Percentiles rank a stretch among this genome's conserved stretches.
These are phyloP conservation scores for Leptomonas seymouri DNA, from an alignment of 208 protist genomes.

Conservation along the genomic window DNA sequence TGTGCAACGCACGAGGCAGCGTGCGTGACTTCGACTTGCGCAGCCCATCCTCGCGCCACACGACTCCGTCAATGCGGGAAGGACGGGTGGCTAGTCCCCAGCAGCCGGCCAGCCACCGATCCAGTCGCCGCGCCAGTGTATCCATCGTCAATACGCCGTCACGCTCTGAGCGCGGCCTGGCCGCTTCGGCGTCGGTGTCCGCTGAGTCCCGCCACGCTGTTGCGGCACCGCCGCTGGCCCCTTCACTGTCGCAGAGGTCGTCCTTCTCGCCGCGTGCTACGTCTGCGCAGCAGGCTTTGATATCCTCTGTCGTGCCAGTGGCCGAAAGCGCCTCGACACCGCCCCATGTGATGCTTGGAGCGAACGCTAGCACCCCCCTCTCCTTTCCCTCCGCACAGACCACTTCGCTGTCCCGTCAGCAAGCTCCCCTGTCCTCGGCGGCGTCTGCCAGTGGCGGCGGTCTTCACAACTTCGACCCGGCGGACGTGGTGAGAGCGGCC, in stretches of 20 bases:
- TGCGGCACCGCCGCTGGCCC: constrained; percentile 26
- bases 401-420: constrained; percentile 4
- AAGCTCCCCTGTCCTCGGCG: neutral
- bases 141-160: constrained; percentile 16
- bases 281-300: neutral
- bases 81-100: neutral
- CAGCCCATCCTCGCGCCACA: constrained; percentile 24
- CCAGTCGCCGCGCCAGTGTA: neutral
- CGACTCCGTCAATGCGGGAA: constrained; percentile 14
- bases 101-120: neutral
- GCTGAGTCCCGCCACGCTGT: neutral
- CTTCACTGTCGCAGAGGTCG: constrained; percentile 6
- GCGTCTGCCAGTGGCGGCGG: neutral
- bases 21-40: constrained; percentile 35
- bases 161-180: neutral
- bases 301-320: neutral
- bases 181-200: neutral
- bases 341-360: constrained; percentile 20
- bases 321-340: constrained; percentile 7
- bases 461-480: constrained; percentile 17
- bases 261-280: neutral
- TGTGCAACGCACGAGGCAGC: constrained; percentile 27
- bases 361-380: constrained; percentile 10
- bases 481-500: constrained; percentile 49
- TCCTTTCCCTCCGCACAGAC: constrained; percentile 5